phyloP scores from a whole-genome alignment of 148 eudicot species.

The Rhododendron ovatum region DNA sequence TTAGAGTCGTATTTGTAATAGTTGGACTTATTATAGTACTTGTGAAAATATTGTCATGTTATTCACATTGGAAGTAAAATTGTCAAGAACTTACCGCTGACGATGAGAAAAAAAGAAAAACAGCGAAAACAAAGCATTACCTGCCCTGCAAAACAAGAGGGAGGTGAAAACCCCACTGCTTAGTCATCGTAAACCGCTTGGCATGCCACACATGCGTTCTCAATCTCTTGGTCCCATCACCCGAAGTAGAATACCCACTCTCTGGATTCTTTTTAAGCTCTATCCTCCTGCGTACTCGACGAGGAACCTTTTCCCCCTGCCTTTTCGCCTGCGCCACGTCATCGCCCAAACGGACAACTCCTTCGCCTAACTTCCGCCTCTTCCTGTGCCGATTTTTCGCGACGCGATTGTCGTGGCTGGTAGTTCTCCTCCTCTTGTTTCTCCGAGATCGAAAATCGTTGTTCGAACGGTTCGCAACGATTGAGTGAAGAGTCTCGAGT shows the following conservation, averaged over 20 bases:
- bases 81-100: too few species aligned
- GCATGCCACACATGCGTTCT: slow-evolving; percentile 93
- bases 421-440: slow-evolving; percentile 79
- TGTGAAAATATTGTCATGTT: too few species aligned
- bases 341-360: background rate
- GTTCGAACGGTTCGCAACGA: slow-evolving; percentile 48
- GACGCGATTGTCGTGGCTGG: slow-evolving; percentile 46
- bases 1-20: too few species aligned
- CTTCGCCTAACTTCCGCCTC: slow-evolving; percentile 19
- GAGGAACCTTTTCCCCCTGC: slow-evolving; percentile 29
- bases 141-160: slow-evolving; percentile 77
- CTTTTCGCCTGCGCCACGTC: slow-evolving; percentile 4
- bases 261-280: slow-evolving; percentile 59
- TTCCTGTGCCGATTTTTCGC: slow-evolving; percentile 18
- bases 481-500: slow-evolving; percentile 62
- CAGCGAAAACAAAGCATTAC: slow-evolving; percentile 23
- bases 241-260: slow-evolving; percentile 47
- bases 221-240: slow-evolving; percentile 80
- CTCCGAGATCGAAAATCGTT: slow-evolving; percentile 62
- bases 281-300: slow-evolving; percentile 57
- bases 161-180: slow-evolving; percentile 78
- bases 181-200: slow-evolving; percentile 68
- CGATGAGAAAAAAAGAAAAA: too few species aligned
- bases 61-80: too few species aligned
- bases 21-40: too few species aligned